phyloP scores from a whole-genome alignment of 164 flowering plant species.

The grape (Vitis vinifera) region ASM3070453v1 NC_081805.1:11716501-11717000 shows the following conservation, averaged over 20 bases:
- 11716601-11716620: too few species aligned
- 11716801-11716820: conserved; percentile 40
- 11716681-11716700: conserved; percentile 56
- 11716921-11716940: conserved; percentile 7
- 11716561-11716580: too few species aligned
- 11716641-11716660: conserved; percentile 25
- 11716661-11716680: conserved; percentile 68
- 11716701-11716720: conserved; percentile 59
- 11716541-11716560: not conserved
- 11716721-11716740: conserved; percentile 58
- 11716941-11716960: too few species aligned
- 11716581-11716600: too few species aligned
- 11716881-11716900: conserved; percentile 3
- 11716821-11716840: conserved; percentile 41
- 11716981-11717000: too few species aligned
- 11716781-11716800: conserved; percentile 42
- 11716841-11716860: conserved; percentile 33
- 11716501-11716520: too few species aligned
- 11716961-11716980: too few species aligned
- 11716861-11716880: conserved; percentile 5
- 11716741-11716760: conserved; percentile 48
- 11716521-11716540: not conserved
- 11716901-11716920: not conserved
- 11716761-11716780: conserved; percentile 40
- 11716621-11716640: not conserved